Conservation (phyloP, 2,329 filamentous ascomycete species). For the Sporothrix phasma region DNA sequence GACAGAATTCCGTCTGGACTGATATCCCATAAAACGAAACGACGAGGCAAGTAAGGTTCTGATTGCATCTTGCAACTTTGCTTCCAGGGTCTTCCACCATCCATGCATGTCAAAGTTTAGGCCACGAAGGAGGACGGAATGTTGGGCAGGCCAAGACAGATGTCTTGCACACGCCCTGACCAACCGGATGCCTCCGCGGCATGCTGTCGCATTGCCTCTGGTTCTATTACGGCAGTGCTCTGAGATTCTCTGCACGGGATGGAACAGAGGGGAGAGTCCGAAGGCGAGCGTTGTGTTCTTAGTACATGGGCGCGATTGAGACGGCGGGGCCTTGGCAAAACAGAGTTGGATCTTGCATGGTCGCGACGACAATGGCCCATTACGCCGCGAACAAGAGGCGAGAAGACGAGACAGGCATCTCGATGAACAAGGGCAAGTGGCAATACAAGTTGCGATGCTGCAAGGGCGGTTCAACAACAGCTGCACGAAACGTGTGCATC, state of each 20-base stretch:
- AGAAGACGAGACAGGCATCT: not conserved
- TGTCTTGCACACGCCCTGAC: not conserved
- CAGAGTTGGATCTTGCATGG: not conserved
- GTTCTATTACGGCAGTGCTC: too few species aligned
- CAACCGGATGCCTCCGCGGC: constrained; percentile 5
- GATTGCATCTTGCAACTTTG: too few species aligned
- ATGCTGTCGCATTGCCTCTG: too few species aligned
- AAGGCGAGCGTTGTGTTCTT: not conserved
- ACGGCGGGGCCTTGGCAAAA: not conserved
- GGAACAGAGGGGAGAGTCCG: not conserved
- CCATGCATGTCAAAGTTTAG: too few species aligned
- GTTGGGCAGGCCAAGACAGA: not conserved
- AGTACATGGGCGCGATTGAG: not conserved
- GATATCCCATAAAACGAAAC: too few species aligned
- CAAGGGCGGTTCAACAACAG: not conserved
- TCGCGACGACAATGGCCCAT: not conserved
- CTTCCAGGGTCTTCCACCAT: not conserved
- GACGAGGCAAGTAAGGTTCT: too few species aligned
- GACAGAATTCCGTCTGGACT: too few species aligned
- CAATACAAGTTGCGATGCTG: not conserved
- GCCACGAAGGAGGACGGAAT: not conserved
- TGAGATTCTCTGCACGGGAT: not conserved
- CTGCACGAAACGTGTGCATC: not conserved
- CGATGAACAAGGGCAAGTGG: not conserved
- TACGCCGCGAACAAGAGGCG: not conserved